Conservation (phyloP, 441 rosid genomes). For the Theobroma grandiflorum region DNA sequence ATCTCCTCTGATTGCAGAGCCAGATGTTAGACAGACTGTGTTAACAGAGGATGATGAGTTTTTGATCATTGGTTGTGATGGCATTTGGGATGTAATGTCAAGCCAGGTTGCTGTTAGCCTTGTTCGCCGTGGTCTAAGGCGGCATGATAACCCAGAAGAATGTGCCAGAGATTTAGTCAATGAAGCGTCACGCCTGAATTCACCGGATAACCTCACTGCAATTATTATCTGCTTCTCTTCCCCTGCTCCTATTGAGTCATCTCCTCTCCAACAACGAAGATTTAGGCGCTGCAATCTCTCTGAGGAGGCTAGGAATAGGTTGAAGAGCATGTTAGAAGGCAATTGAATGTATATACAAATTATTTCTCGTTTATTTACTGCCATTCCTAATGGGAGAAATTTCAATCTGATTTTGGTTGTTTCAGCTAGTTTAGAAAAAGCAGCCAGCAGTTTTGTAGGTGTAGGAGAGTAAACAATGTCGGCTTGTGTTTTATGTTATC, state of each 20-base stretch:
- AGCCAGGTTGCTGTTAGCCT: constrained; percentile 77
- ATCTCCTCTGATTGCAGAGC: constrained; percentile 81
- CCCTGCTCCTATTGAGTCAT: constrained; percentile 37
- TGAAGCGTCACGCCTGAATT: constrained; percentile 67
- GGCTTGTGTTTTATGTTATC: not conserved
- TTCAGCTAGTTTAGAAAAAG: constrained; percentile 53
- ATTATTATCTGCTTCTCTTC: constrained; percentile 66
- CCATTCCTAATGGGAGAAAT: not conserved
- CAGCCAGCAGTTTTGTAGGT: constrained; percentile 68
- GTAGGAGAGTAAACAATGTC: constrained; percentile 26
- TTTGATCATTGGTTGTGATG: constrained; percentile 82
- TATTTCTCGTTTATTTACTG: constrained; percentile 28
- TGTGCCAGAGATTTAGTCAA: constrained; percentile 73
- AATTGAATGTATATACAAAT: constrained; percentile 49
- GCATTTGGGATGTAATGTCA: constrained; percentile 81
- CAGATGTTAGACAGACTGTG: constrained; percentile 59
- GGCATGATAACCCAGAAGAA: constrained; percentile 70
- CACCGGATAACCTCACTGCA: constrained; percentile 73
- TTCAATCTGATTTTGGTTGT: constrained; percentile 52
- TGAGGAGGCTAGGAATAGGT: constrained; percentile 67
- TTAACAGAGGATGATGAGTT: constrained; percentile 83
- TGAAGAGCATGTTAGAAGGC: constrained; percentile 73
- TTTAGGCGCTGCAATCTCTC: constrained; percentile 56
- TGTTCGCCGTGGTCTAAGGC: constrained; percentile 66
- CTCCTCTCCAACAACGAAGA: constrained; percentile 59